These are phyloP conservation scores for Spergularia marina DNA, from an alignment of 148 eudicot genomes.

Conservation along the genomic window DNA sequence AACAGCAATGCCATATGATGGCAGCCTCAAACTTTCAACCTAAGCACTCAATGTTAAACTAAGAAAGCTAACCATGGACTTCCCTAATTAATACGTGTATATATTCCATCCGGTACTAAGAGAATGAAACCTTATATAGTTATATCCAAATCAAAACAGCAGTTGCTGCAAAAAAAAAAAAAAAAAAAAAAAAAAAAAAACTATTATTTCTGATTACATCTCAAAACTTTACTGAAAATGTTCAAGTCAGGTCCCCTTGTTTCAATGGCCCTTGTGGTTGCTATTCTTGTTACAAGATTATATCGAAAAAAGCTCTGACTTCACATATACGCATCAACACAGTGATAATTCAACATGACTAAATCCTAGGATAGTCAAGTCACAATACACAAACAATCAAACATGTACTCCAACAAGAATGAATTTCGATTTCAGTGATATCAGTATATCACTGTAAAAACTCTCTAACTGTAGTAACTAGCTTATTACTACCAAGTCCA, in stretches of 20 bases:
- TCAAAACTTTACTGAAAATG: too few relatives aligned
- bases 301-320: background rate
- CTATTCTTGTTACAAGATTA: too few relatives aligned
- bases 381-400: background rate
- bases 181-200: too few relatives aligned
- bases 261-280: too few relatives aligned
- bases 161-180: too few relatives aligned
- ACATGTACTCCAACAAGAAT: background rate
- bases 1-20: background rate
- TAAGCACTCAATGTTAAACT: background rate
- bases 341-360: background rate
- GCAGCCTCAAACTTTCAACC: background rate
- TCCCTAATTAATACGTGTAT: background rate
- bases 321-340: too few relatives aligned
- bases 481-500: background rate
- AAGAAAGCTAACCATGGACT: background rate
- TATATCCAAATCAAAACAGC: too few relatives aligned
- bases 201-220: too few relatives aligned
- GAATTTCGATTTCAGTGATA: background rate
- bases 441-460: too few relatives aligned
- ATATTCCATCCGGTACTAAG: background rate
- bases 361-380: background rate
- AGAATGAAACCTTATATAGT: background rate
- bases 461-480: too few relatives aligned
- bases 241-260: too few relatives aligned